phyloP scores from a whole-genome alignment of 1,139 yeast species.

The Yamadazyma diospyri region DNA sequence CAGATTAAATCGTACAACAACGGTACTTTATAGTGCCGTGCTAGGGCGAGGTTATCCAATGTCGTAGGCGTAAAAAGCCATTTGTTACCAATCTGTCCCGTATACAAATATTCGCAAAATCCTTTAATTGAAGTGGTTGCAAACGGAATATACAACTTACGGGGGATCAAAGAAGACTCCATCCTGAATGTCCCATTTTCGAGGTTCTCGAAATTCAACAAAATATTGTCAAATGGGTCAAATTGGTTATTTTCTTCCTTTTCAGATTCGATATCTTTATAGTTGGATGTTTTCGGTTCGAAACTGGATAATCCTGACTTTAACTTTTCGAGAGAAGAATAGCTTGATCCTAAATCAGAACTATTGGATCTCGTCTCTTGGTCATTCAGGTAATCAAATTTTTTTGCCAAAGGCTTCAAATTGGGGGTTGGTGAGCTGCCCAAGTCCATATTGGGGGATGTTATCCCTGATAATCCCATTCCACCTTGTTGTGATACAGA shows the following conservation, averaged over 20 bases:
- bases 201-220: constrained; percentile 36
- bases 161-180: constrained; percentile 64
- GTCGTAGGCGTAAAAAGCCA: constrained; percentile 69
- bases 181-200: constrained; percentile 32
- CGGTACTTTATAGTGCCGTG: constrained; percentile 65
- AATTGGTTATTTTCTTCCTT: constrained; percentile 2
- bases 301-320: neutral
- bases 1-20: constrained; percentile 62
- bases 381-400: neutral
- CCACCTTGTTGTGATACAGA: constrained; percentile 26
- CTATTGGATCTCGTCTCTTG: neutral
- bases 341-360: neutral
- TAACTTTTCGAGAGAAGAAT: neutral
- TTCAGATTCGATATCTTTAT: neutral
- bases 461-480: constrained; percentile 8
- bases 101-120: constrained; percentile 67
- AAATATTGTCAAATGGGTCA: constrained; percentile 23
- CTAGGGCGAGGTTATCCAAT: constrained; percentile 56
- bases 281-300: neutral
- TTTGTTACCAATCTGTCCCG: constrained; percentile 74
- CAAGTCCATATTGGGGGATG: constrained; percentile 15
- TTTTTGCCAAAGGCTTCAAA: constrained; percentile 14
- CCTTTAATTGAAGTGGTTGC: constrained; percentile 58
- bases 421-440: constrained; percentile 20
- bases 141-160: constrained; percentile 67